Evolutionary conservation across 23 red algal genomes (phyloP).

Genomic region (Agarophyton chilense): DNA sequence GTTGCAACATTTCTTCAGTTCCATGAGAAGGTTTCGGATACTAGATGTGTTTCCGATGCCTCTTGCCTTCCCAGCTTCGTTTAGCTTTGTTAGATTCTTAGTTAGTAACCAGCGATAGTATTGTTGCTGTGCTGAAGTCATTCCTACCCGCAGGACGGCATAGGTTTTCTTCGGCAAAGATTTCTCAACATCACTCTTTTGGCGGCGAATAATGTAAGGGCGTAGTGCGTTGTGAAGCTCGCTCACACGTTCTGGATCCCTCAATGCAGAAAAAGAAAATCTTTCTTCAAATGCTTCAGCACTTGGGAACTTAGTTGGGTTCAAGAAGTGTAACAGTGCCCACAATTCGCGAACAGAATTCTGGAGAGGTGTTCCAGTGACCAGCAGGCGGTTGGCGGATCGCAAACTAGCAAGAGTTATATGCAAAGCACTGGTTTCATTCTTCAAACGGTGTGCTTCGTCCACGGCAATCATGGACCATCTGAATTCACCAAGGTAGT

Average conservation of each 20-base stretch:
- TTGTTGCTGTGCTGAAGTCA: constrained; percentile 86
- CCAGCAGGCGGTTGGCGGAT: constrained; percentile 93
- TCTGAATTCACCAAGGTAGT: constrained; percentile 58
- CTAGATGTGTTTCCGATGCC: constrained; percentile 76
- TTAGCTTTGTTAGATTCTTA: constrained; percentile 89
- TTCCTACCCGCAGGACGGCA: constrained; percentile 87
- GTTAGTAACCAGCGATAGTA: constrained; percentile 95
- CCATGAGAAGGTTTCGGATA: constrained; percentile 85
- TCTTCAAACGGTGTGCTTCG: constrained; percentile 96
- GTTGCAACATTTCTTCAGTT: constrained; percentile 97
- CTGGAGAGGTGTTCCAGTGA: constrained; percentile 92
- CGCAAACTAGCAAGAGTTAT: constrained; percentile 53
- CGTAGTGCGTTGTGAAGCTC: constrained; percentile 76
- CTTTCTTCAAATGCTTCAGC: constrained; percentile 90
- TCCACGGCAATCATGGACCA: constrained; percentile 91
- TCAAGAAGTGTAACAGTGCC: constrained; percentile 89
- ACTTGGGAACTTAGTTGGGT: constrained; percentile 66
- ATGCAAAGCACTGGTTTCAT: constrained; percentile 81
- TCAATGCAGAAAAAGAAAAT: constrained; percentile 82
- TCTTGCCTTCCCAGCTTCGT: constrained; percentile 67
- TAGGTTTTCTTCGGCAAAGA: constrained; percentile 97
- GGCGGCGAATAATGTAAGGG: constrained; percentile 95
- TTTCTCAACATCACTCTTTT: constrained; percentile 94
- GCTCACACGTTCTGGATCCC: constrained; percentile 80
- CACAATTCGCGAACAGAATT: constrained; percentile 96